Conservation (phyloP, 805 yeast genomes). For the Ogataea trehalophila region DNA sequence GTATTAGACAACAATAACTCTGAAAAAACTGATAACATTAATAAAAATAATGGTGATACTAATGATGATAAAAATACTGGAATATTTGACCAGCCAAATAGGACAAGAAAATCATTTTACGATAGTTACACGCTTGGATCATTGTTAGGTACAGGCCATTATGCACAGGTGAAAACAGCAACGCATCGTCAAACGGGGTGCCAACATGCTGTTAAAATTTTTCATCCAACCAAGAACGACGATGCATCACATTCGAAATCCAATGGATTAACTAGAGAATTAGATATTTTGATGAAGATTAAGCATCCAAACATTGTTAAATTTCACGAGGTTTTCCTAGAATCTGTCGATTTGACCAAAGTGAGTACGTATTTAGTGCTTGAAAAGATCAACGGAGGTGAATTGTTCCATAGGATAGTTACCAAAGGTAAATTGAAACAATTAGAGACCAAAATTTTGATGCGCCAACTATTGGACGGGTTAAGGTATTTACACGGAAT, state of each 20-base stretch:
- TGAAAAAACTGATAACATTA: not conserved
- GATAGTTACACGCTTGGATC: constrained; percentile 54
- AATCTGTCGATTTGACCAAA: constrained; percentile 43
- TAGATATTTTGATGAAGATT: constrained; percentile 58
- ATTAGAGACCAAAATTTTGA: constrained; percentile 57
- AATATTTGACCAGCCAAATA: too few relatives aligned
- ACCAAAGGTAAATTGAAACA: constrained; percentile 57
- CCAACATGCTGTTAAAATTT: constrained; percentile 68
- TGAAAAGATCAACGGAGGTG: constrained; percentile 73
- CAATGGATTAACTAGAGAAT: constrained; percentile 52
- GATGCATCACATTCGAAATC: constrained; percentile 23
- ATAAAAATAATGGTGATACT: not conserved
- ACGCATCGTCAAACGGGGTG: constrained; percentile 51
- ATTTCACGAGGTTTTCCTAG: constrained; percentile 50
- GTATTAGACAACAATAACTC: not conserved
- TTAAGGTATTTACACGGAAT: constrained; percentile 85
- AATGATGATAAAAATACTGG: not conserved
- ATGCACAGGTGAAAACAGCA: constrained; percentile 76
- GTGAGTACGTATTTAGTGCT: constrained; percentile 58
- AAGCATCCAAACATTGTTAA: constrained; percentile 69
- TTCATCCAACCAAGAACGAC: constrained; percentile 37
- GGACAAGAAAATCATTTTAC: constrained; percentile 38
- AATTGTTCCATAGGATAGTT: constrained; percentile 67
- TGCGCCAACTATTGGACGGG: constrained; percentile 52
- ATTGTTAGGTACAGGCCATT: constrained; percentile 72